These are phyloP conservation scores for Cytospora piceae DNA, from an alignment of 2,329 filamentous ascomycete genomes.

Conservation along the genomic window DNA sequence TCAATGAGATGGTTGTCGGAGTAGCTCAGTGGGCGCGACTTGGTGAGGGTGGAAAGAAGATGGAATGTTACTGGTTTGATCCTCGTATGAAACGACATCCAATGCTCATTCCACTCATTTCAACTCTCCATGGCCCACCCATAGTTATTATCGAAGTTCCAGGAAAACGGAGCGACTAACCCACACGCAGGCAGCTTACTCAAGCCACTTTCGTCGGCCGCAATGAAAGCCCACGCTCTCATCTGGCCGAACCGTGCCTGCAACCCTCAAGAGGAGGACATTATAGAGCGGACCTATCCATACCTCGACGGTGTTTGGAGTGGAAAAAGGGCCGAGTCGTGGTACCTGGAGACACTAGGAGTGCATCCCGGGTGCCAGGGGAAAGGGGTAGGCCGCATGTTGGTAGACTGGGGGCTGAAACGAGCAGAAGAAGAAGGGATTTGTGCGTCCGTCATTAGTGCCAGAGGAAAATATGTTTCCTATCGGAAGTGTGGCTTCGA, in stretches of 20 bases:
- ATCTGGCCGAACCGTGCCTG: constrained; percentile 35
- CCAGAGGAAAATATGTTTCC: background rate
- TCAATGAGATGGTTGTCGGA: no score
- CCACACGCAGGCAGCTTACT: background rate
- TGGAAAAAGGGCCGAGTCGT: no score
- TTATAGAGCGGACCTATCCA: constrained; percentile 33
- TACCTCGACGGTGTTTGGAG: constrained; percentile 29
- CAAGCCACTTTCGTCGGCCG: constrained; percentile 24
- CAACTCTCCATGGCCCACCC: background rate
- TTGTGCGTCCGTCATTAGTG: background rate
- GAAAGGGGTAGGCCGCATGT: constrained; percentile 40
- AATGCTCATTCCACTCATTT: background rate
- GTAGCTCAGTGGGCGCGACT: no score
- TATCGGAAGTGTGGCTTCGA: background rate
- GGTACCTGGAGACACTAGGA: constrained; percentile 40
- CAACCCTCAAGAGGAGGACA: constrained; percentile 31
- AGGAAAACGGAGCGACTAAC: background rate
- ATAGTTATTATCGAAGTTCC: background rate
- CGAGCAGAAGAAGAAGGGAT: background rate
- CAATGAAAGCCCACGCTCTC: constrained; percentile 25
- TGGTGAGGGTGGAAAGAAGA: background rate
- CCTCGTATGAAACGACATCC: background rate
- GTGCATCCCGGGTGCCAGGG: constrained; percentile 46
- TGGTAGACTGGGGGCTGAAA: constrained; percentile 48
- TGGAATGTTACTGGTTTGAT: constrained; percentile 3